Evolutionary conservation across 164 flowering plant species (phyloP), one percentile per base, ranked within the genome.

Genomic region (Piper betle): DNA sequence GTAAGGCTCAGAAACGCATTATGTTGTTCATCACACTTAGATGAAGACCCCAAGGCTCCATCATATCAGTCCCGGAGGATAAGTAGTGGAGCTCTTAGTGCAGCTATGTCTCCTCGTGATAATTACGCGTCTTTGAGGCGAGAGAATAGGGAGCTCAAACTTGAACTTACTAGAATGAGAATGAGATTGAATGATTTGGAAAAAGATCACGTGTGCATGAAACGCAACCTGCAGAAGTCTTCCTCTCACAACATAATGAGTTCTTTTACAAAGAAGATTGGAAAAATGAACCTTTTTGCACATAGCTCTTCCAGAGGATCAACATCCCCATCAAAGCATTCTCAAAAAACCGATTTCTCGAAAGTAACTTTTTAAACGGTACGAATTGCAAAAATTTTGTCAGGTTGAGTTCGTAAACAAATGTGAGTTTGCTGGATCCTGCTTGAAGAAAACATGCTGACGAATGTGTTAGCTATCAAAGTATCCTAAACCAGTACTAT

Each of bases 141-240:
- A 62, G 97, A 93, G 75, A 93, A 88, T n/a, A 83, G 83, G 59
- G 92, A 79, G 54, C 75, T 93, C 37, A 90, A 88, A 63, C 43
- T 84, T 10, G 96, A 93, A 77, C 64, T 90, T 0, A 69, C 80
- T 54, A 86, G 77, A 63, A 63, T 81, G 83, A 79, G 79, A 62
- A 79, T 86, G 93, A 80, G 59, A 65, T 6, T 88, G 63, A 85
- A 72, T 66, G 95, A 86, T 42, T 59, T 81, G 4, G 97, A 88
- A 58, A 86, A 63, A 25, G 97, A 91, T 3, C 97, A 88, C 67
- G 88, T 88, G 42, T 85, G 81, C 70, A 92, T 92, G 93, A 92
- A 84, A 81, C 86, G 81, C 72, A 80, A 76, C 63, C 76, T 88
- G 81, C 77, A 81, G 66, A 92, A 76, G 69, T 84, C 96, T 39